Base-by-base conservation (phyloP, 176 grass and related monocot species). In the Raddia distichophylla region DNA sequence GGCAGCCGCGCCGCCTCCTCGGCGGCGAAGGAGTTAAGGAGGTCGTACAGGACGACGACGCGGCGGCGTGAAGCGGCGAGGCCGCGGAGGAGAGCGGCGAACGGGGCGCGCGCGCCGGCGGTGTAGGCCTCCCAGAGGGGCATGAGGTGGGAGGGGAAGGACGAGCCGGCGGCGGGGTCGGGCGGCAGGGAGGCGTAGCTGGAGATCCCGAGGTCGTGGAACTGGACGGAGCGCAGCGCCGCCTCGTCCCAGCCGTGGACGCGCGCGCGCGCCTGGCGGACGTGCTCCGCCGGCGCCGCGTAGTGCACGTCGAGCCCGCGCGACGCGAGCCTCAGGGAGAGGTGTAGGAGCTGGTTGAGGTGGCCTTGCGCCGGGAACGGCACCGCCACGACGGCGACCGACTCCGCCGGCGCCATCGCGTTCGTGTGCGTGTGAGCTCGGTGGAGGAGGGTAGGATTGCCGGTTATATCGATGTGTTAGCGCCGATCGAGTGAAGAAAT, bases 341-440 rank as follows among this genome's bases (percentile, higher is more conserved):
- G 78, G 69, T 92, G 87, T 49, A 92, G 93, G 57, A 92, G 81
- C 75, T 92, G 93, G 86, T 91, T 91, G 76, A 95, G 87, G 90
- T 95, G 93, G 34, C 93, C 90, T 65, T 95, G 93, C 42, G 87
- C 78, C n/a, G 90, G 87, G 74, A 78, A 81, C 67, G 93, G 90
- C 67, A 95, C 90, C 13, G 89, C 76, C 18, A 87, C 93, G 8
- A 90, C 78, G 20, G 79, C 85, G 40, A 91, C 79, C 0, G 68
- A 20, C 2, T 52, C 57, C 27, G 18, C 1, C 2, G 75, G 27
- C 27, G 27, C 27, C 27, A 27, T 27, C 27, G 27, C 27, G 27
- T 27, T 27, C 27, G 27, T 27, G 27, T 27, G 27, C 27, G 18
- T 27, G 0, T 60, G 3, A n/a, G 58, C 20, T 8, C 9, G 19